A percentile compares a stretch with the other conserved stretches of the same genome.
Conservation (phyloP, 768 basidiomycete genomes). For the Antrodiella citrinella region DNA sequence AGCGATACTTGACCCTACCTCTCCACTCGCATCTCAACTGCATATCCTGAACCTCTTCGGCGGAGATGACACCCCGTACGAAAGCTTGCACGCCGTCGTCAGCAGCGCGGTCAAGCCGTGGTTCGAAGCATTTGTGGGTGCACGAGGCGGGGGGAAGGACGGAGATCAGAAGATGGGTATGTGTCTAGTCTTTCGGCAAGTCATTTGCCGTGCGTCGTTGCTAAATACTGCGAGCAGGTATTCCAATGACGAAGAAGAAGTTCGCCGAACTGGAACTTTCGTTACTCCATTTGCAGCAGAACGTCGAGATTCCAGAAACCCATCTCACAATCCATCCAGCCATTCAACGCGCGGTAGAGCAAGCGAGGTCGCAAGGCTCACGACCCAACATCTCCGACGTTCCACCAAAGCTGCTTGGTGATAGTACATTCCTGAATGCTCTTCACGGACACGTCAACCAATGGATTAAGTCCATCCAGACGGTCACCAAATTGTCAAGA, state of each 20-base stretch:
- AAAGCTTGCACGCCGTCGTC: slow-evolving; percentile 90
- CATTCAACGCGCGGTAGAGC: slow-evolving; percentile 83
- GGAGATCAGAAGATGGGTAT: slow-evolving; percentile 76
- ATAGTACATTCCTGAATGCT: slow-evolving; percentile 87
- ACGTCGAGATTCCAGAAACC: slow-evolving; percentile 98
- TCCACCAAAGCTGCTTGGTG: slow-evolving; percentile 66
- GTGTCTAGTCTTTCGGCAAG: slow-evolving; percentile 8
- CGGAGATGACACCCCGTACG: slow-evolving; percentile 86
- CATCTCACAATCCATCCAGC: slow-evolving; percentile 86
- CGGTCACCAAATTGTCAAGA: slow-evolving; percentile 90
- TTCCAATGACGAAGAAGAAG: slow-evolving; percentile 98
- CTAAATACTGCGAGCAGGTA: slow-evolving; percentile 36
- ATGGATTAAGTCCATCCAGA: slow-evolving; percentile 98
- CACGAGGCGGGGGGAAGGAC: slow-evolving; percentile 69
- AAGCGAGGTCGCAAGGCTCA: slow-evolving; percentile 45
- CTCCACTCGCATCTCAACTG: slow-evolving; percentile 76
- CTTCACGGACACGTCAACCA: slow-evolving; percentile 90
- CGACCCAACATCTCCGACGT: slow-evolving; percentile 72
- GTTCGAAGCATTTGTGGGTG: slow-evolving; percentile 95
- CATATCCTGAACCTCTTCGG: slow-evolving; percentile 91
- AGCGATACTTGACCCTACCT: slow-evolving; percentile 70
- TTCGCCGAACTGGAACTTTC: slow-evolving; percentile 96
- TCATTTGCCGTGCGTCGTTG: slow-evolving; percentile 1
- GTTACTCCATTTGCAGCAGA: slow-evolving; percentile 92
- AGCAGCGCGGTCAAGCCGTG: slow-evolving; percentile 95